Evolutionary conservation across 2,329 filamentous ascomycete genomes (phyloP).

Genomic region (Verticillium tricorpus): DNA sequence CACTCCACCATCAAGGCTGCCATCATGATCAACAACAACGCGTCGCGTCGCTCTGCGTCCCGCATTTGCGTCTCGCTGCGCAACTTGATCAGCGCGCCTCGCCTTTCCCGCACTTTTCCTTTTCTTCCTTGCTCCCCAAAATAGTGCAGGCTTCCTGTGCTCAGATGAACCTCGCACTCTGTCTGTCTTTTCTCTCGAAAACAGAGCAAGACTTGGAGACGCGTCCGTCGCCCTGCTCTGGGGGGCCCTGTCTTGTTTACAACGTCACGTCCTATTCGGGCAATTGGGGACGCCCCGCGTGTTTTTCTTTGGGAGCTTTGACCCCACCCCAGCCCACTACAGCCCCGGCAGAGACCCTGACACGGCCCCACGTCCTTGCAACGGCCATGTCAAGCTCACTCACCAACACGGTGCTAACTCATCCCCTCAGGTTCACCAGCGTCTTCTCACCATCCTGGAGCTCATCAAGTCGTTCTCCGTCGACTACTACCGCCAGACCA

Average conservation of each 20-base stretch:
- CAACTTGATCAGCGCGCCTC: background rate
- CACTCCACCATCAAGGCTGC: background rate
- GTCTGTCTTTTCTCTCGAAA: background rate
- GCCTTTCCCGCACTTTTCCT: background rate
- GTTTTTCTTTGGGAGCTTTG: slow-evolving; percentile 12
- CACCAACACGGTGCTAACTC: slow-evolving; percentile 28
- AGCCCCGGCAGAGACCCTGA: slow-evolving; percentile 2
- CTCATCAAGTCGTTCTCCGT: slow-evolving; percentile 74
- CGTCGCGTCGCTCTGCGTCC: background rate
- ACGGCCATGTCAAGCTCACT: background rate
- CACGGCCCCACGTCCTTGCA: background rate
- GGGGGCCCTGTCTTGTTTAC: slow-evolving; percentile 2
- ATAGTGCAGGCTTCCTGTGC: too few species aligned
- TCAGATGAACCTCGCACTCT: background rate
- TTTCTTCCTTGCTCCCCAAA: too few species aligned
- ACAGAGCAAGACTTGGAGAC: background rate
- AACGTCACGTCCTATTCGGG: slow-evolving; percentile 1
- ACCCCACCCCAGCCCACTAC: slow-evolving; percentile 1
- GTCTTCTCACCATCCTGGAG: slow-evolving; percentile 73
- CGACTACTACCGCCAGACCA: slow-evolving; percentile 85
- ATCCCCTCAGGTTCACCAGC: slow-evolving; percentile 61
- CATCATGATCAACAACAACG: background rate
- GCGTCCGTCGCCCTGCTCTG: background rate
- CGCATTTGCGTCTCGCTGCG: background rate
- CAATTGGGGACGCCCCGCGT: slow-evolving; percentile 10